These are phyloP conservation scores for Acanthamoeba sp. DNA, from an alignment of 208 protist species.

Conservation along the genomic window DNA sequence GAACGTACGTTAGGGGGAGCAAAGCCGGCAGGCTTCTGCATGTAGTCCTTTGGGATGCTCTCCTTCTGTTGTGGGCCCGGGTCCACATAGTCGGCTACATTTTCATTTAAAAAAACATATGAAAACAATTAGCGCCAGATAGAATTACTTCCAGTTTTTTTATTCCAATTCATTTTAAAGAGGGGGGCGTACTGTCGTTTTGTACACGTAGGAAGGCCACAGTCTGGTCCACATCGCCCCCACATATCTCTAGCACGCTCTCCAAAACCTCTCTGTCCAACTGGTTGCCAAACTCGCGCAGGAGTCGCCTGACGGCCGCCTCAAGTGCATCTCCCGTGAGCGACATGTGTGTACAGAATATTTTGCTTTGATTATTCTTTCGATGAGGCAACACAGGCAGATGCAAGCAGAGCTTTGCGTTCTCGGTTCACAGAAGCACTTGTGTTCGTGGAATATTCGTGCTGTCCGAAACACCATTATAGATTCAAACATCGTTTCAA, in stretches of 20 bases:
- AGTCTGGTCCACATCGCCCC: conserved; percentile 58
- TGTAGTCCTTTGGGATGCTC: conserved; percentile 63
- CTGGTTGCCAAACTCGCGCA: conserved; percentile 55
- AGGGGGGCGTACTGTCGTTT: conserved; percentile 38
- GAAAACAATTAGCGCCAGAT: neutral
- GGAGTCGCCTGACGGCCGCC: conserved; percentile 2
- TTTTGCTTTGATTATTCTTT: neutral
- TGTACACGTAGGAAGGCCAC: conserved; percentile 46
- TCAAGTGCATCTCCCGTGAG: conserved; percentile 33
- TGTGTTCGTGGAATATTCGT: too few relatives aligned
- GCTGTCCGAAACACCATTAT: too few relatives aligned
- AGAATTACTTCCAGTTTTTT: neutral
- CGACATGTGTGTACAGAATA: neutral
- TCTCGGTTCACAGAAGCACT: too few relatives aligned
- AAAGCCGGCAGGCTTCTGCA: conserved; percentile 34
- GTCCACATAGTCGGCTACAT: conserved; percentile 65
- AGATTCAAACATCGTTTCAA: too few relatives aligned
- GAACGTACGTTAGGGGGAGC: neutral
- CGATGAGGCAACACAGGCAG: too few relatives aligned
- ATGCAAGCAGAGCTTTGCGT: too few relatives aligned
- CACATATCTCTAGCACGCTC: conserved; percentile 71
- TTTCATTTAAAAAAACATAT: neutral
- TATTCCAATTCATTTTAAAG: neutral
- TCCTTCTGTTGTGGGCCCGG: conserved; percentile 44
- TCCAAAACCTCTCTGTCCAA: conserved; percentile 73